phyloP scores from a whole-genome alignment of 371 early-diverging fungal genomes.

The Mycotypha africana region DNA sequence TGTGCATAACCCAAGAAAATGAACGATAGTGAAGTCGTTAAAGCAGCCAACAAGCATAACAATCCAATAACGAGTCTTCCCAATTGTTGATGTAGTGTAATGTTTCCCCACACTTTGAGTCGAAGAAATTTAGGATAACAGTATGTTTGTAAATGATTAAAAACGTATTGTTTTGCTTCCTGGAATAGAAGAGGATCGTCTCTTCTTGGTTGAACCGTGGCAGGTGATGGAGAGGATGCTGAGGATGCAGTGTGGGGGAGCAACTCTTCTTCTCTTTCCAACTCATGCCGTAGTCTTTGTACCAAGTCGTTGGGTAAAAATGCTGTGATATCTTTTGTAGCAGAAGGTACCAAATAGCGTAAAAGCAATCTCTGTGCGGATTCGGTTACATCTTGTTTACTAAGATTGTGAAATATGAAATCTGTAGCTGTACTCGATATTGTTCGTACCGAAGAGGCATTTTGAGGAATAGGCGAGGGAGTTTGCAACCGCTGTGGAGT shows the following conservation, averaged over 20 bases:
- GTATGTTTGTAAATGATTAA: slow-evolving; percentile 50
- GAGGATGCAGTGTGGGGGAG: too few species aligned
- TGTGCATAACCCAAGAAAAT: slow-evolving; percentile 55
- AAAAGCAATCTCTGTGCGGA: slow-evolving; percentile 54
- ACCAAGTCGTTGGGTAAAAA: slow-evolving; percentile 31
- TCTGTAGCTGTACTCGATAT: background rate
- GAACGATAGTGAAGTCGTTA: slow-evolving; percentile 45
- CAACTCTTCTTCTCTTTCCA: slow-evolving; percentile 34
- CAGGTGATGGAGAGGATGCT: too few species aligned
- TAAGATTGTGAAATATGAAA: slow-evolving; percentile 1
- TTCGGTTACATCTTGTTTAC: slow-evolving; percentile 49
- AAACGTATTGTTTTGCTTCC: slow-evolving; percentile 56
- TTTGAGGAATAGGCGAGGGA: background rate
- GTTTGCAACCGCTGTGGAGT: slow-evolving; percentile 3
- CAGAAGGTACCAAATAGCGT: slow-evolving; percentile 50
- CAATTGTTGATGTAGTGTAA: slow-evolving; percentile 48
- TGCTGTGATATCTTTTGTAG: slow-evolving; percentile 44
- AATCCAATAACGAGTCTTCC: slow-evolving; percentile 49
- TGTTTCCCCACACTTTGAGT: slow-evolving; percentile 55
- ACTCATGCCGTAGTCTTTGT: slow-evolving; percentile 22
- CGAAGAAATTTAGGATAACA: slow-evolving; percentile 57
- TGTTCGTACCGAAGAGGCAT: slow-evolving; percentile 1
- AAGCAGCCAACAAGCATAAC: slow-evolving; percentile 47
- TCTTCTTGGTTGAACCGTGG: too few species aligned
- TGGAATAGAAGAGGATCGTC: slow-evolving; percentile 52